Conservation (phyloP, 2,329 filamentous ascomycete species). For the Tolypocladium album region DNA sequence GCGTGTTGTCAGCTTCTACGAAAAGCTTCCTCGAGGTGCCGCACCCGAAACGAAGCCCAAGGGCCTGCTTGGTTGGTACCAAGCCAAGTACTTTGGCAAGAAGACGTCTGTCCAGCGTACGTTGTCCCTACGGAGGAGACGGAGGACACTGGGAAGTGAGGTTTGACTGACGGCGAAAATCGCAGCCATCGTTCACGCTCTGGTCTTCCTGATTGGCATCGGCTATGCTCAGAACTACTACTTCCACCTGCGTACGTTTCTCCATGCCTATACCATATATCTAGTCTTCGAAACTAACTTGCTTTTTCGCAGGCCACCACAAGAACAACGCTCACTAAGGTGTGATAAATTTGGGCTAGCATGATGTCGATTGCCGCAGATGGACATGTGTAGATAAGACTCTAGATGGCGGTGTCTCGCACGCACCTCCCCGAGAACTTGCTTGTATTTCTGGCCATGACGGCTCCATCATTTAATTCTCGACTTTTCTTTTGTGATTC, state of each 20-base stretch:
- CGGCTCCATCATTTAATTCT: background rate
- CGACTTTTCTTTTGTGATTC: background rate
- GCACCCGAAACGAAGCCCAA: constrained; percentile 75
- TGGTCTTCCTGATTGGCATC: constrained; percentile 65
- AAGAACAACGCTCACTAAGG: constrained; percentile 98
- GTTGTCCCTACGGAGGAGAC: constrained; percentile 17
- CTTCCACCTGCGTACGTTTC: constrained; percentile 90
- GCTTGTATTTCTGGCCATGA: background rate
- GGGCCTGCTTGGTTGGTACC: constrained; percentile 81
- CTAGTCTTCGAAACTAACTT: constrained; percentile 1
- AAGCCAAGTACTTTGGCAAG: constrained; percentile 89
- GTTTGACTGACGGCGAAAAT: constrained; percentile 9
- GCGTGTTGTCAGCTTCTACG: constrained; percentile 96
- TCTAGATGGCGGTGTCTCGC: constrained; percentile 16
- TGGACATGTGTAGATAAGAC: constrained; percentile 30
- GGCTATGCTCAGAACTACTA: constrained; percentile 99
- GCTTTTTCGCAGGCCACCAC: constrained; percentile 68
- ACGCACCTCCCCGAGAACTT: background rate
- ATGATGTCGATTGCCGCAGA: constrained; percentile 12
- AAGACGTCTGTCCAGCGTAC: constrained; percentile 81
- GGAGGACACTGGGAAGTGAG: constrained; percentile 12
- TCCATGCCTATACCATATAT: background rate
- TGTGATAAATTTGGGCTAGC: constrained; percentile 8
- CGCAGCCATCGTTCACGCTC: constrained; percentile 76
- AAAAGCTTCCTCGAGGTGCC: constrained; percentile 88